Percentiles rank a stretch among this genome's conserved stretches.
Conservation (phyloP, 306 rosid species). For the Cucurbita maxima region DNA sequence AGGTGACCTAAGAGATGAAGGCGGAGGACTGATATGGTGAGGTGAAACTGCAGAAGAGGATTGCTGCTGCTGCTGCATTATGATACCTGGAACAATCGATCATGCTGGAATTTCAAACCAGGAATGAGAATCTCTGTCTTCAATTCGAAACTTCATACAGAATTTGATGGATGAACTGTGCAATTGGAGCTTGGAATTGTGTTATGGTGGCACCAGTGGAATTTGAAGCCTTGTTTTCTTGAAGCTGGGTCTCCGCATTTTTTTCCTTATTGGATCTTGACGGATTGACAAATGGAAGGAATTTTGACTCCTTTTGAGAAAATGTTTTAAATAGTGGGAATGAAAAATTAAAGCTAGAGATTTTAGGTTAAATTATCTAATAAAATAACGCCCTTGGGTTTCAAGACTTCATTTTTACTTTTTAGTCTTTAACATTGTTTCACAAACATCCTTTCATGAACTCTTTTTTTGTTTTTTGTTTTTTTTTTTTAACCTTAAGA, state of each 20-base stretch:
- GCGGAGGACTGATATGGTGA: constrained; percentile 38
- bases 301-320: background rate
- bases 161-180: background rate
- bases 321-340: background rate
- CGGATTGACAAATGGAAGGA: background rate
- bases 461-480: too few species aligned
- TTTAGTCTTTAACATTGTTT: too few species aligned
- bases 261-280: background rate
- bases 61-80: constrained; percentile 60
- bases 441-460: too few species aligned
- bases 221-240: background rate
- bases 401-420: too few species aligned
- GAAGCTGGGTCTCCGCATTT: background rate
- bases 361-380: too few species aligned
- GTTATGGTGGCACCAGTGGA: background rate
- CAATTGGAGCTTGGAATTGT: background rate
- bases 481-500: too few species aligned
- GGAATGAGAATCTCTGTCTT: background rate
- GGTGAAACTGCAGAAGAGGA: constrained; percentile 50
- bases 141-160: background rate
- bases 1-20: constrained; percentile 60
- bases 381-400: too few species aligned
- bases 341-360: too few species aligned
- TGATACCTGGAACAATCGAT: constrained; percentile 52
- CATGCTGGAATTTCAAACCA: constrained; percentile 40